Evolutionary conservation across 805 yeast genomes (phyloP), one percentile per base, ranked within the genome.

Genomic region (Ogataea henricii): DNA sequence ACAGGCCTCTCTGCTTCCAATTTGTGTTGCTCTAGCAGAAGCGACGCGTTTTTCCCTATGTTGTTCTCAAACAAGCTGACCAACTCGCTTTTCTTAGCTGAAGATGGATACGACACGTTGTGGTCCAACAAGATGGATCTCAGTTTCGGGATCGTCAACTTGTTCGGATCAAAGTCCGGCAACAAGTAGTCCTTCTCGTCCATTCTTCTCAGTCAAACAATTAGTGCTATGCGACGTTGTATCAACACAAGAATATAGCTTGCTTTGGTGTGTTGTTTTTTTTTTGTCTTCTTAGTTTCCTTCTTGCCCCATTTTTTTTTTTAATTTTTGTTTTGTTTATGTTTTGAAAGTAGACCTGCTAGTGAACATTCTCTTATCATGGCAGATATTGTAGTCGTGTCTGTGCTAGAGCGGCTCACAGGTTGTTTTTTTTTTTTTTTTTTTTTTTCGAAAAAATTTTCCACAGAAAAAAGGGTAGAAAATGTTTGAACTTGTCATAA

Each of bases 31-130:
- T 61, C 62, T 46, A 79, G 66, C 30, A 79, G 64, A 36, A 65
- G 57, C 0, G 68, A 66, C 2, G 85, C 70, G 9, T 70, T 66
- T 2, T 87, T 82, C 13, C 68, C 69, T 42, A 88, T 68, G 6
- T 82, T 64, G 4, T 70, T 63, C n/a, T 77, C 69, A 66, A 82
- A 88, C n/a, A 85, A 58, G n/a, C 69, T 67, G 1, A 89, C 65
- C 48, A 90, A 72, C 10, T 79, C 82, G 6, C 78, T 67, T 64
- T 92, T 92, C 61, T 83, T 87, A 5, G 90, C 84, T 39, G 76
- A 71, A 1, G 85, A 70, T 0, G 86, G 76, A 60, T 74, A 83
- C 1, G 67, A 64, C n/a, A 91, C 71, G n/a, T 78, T 74, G 60
- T 89, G 78, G 46, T 79, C 83, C 10, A 73, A 66, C 45, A 92